Evolutionary conservation across 345 rosid species (phyloP).

Genomic region (Corchorus capsularis): DNA sequence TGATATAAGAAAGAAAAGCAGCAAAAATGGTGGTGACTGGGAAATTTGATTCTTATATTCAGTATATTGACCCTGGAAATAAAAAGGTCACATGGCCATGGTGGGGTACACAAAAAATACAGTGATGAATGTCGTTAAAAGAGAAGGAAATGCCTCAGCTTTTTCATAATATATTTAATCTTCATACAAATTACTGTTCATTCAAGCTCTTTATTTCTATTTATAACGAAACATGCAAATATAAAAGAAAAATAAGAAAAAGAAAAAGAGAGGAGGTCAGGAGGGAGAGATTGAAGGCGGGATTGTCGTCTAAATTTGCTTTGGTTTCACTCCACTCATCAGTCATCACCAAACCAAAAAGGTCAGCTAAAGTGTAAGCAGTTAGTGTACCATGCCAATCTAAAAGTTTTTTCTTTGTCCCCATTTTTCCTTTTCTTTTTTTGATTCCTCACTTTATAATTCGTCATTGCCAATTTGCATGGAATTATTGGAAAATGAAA

Average conservation of each 20-base stretch:
- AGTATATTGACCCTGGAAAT: too few species aligned
- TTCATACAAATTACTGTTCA: background rate
- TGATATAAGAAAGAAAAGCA: too few species aligned
- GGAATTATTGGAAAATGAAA: background rate
- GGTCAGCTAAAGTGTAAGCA: background rate
- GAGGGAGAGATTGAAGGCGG: slow-evolving; percentile 21
- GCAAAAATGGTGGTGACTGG: background rate
- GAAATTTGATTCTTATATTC: background rate
- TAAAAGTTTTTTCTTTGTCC: background rate
- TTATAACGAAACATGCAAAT: background rate
- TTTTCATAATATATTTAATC: background rate
- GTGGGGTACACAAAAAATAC: background rate
- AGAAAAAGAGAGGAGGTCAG: too few species aligned
- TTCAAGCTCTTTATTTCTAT: background rate
- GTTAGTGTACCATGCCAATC: background rate
- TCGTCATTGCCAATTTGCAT: background rate
- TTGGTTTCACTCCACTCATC: slow-evolving; percentile 11
- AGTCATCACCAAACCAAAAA: background rate
- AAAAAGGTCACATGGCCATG: background rate
- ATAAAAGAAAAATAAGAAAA: too few species aligned
- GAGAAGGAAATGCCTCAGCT: background rate
- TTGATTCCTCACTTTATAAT: background rate
- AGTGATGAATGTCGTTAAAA: slow-evolving; percentile 4
- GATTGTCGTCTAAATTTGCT: slow-evolving; percentile 17
- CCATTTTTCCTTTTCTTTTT: background rate